Base-by-base conservation (phyloP, 768 basidiomycete genomes). In the Trametes villosa region DNA sequence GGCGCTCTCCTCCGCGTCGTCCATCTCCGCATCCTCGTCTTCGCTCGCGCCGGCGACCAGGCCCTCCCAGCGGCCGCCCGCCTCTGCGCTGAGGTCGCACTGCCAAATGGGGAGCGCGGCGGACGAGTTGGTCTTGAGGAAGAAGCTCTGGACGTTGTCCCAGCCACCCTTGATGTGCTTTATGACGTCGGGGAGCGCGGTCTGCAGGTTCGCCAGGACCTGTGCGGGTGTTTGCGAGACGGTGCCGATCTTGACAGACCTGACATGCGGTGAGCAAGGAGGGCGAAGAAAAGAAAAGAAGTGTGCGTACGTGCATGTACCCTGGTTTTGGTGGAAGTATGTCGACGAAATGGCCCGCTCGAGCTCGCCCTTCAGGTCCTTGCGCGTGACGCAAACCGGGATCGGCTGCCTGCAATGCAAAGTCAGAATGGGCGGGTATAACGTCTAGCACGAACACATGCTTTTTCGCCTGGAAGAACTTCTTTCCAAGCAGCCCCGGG, bases 391-490 rank as follows among this genome's bases (percentile, higher is more conserved):
- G 65, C 85, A 88, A n/a, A 98, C 96, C 1, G 97, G 94, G 31
- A 98, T 92, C 1, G 97, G 97, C 74, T 96, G 93, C 77, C 96
- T 98, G 59, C 6, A 34, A 20, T 13, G 61, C 49, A 22, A 17
- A n/a, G 20, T 50, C 8, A 50, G 38, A 11, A 59, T 24, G 29
- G n/a, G 24, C 27, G 17, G 13, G 42, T 15, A 20, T 45, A 27
- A 44, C 18, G 65, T 64, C n/a, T 64, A 57, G 45, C 63, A 36
- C 55, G 24, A 15, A 58, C 4, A 67, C 91, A 65, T 67, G 97
- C 95, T 98, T 98, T 78, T 98, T 98, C 1, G 95, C 93, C 30
- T 92, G 84, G 67, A 98, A 94, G 84, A 93, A 98, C 68, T 89
- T 90, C 52, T 85, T 87, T 7, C 97, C 97, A 3, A 98, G 79